Conservation (phyloP, 345 rosid genomes). For the Nasturtium officinale region DNA sequence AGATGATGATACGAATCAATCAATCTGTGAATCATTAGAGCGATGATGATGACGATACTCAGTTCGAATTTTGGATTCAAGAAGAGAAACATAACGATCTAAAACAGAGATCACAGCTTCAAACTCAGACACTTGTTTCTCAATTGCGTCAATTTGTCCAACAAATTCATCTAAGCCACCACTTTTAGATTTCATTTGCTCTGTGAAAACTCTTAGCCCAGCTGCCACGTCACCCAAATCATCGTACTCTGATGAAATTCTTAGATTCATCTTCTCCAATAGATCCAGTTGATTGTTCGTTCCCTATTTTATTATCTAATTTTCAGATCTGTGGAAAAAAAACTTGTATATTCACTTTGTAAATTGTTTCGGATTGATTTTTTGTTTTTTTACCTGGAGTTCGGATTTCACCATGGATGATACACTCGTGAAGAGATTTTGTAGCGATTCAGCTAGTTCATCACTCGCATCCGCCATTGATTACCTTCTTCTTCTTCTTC, state of each 20-base stretch:
- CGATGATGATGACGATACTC: conserved; percentile 16
- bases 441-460: conserved; percentile 68
- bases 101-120: conserved; percentile 81
- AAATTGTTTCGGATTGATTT: too few species aligned
- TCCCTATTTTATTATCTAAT: conserved; percentile 46
- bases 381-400: too few species aligned
- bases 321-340: conserved; percentile 14
- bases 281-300: conserved; percentile 68
- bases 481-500: conserved; percentile 14
- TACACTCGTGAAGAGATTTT: conserved; percentile 63
- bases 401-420: conserved; percentile 80
- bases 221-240: conserved; percentile 80
- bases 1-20: background rate
- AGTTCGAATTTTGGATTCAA: conserved; percentile 69
- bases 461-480: conserved; percentile 48
- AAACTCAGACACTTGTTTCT: conserved; percentile 74
- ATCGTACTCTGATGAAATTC: conserved; percentile 69
- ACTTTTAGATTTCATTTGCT: conserved; percentile 71
- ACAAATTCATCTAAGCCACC: conserved; percentile 74
- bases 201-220: conserved; percentile 70
- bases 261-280: conserved; percentile 82
- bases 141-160: conserved; percentile 70
- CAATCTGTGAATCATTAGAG: conserved; percentile 18
- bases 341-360: background rate
- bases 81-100: conserved; percentile 66